Base-by-base conservation (phyloP, 257 asterid species). In the Nicotiana noctiflora region DNA sequence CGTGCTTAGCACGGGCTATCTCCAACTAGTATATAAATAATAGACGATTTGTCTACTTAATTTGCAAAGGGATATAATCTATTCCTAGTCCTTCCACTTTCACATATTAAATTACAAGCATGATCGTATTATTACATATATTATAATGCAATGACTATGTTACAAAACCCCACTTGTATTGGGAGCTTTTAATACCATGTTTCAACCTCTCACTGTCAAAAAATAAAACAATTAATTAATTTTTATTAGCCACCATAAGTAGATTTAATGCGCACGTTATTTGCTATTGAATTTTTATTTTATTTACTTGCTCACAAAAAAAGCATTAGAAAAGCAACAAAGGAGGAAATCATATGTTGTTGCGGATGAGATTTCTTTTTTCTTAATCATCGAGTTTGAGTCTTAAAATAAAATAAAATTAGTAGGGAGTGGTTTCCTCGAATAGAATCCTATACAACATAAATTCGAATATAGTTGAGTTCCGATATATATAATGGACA, bases 341-440 rank as follows among this genome's bases (percentile, higher is more conserved):
- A 60, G 5, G 49, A 4, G 4, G 34, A 6, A 8, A 18, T 18
- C 63, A 57, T 57, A 3, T n/a, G 13, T 8, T n/a, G 4, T 1
- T 0, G n/a, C 19, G 12, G 4, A 56, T 18, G 25, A n/a, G 4
- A 56, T n/a, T 4, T 2, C 8, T 18, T 9, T 8, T 1, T 0
- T 2, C 1, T 61, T 61, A 61, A 4, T 10, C 15, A 23, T 61
- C 27, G 3, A 11, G 1, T 61, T 11, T 0, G 0, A 4, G 0
- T 61, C 0, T 4, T 1, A 2, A 21, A 21, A 21, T 60, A 0
- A 0, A 21, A 1, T 8, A 19, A 19, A 5, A 0, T 31, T 1
- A 5, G 0, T 5, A 62, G 6, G 0, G 7, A 2, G 0, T 1
- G 0, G 29, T 7, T 6, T 56, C 3, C 11, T 1, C n/a, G 6